Evolutionary conservation across 1,284 basidiomycete genomes (phyloP).

Genomic region (Flammula alnicola): DNA sequence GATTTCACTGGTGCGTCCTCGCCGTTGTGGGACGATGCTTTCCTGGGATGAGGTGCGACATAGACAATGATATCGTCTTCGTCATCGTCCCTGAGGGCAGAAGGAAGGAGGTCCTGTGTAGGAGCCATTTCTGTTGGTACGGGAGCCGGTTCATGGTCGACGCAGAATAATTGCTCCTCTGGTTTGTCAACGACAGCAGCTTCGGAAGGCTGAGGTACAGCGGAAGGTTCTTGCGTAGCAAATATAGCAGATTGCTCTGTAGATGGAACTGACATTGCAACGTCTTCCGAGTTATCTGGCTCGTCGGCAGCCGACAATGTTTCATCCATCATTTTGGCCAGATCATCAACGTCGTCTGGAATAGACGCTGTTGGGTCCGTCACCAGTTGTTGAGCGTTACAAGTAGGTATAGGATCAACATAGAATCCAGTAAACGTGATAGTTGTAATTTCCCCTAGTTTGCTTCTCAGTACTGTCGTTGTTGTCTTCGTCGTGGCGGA

Average conservation of each 20-base stretch:
- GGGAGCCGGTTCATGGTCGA: slow-evolving; percentile 44
- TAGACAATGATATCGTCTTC: slow-evolving; percentile 66
- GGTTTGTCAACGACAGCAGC: too few species aligned
- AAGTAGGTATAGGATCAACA: slow-evolving; percentile 25
- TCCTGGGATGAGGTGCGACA: slow-evolving; percentile 57
- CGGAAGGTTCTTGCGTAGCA: too few species aligned
- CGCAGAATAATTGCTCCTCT: slow-evolving; percentile 13
- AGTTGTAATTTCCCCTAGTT: slow-evolving; percentile 16
- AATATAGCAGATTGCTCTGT: too few species aligned
- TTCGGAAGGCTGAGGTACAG: too few species aligned
- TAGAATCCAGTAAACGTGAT: slow-evolving; percentile 44
- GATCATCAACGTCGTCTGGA: slow-evolving; percentile 19
- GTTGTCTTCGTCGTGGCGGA: slow-evolving; percentile 25
- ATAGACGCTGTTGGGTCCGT: too few species aligned
- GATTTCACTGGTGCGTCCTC: background rate
- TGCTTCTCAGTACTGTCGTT: slow-evolving; percentile 17
- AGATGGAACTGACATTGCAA: slow-evolving; percentile 11
- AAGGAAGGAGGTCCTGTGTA: slow-evolving; percentile 18
- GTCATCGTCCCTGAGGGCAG: slow-evolving; percentile 31
- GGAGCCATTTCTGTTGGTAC: slow-evolving; percentile 22
- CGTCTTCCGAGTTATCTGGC: slow-evolving; percentile 3
- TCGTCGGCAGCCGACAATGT: slow-evolving; percentile 23
- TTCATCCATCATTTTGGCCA: slow-evolving; percentile 24
- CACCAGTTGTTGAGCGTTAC: too few species aligned
- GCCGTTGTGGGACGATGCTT: slow-evolving; percentile 4